Base-by-base conservation (phyloP, 2,329 filamentous ascomycete species). In the Albifimbria verrucaria region DNA sequence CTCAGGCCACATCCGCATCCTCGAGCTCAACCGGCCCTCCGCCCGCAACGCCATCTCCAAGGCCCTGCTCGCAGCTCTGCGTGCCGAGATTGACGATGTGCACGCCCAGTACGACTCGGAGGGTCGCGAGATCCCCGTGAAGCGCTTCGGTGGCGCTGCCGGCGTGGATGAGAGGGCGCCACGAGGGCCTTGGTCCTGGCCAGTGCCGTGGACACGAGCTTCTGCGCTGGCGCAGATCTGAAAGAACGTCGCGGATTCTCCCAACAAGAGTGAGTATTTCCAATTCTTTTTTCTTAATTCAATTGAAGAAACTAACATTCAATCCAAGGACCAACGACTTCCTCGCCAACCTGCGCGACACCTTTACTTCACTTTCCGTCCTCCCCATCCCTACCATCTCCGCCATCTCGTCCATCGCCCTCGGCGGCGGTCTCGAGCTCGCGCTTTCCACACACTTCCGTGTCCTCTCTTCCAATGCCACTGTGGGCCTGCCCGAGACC, bases 201-300 rank as follows among this genome's bases (percentile, higher is more conserved):
- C 11, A 95, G 90, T 65, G 90, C 90, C 41, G 81, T 90, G n/a
- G 90, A 97, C 62, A 79, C 83, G 22, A 88, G 86, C 63, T 99
- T 99, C 71, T 99, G 94, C 71, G 91, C 94, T 0, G 94, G 94
- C 36, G 94, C 94, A 4, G 94, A 99, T 68, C 73, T 99, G 64
- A 97, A 97, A 68, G 93, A 97, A 77, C 78, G 93, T 24, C 81
- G 82, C 54, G 82, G 79, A 4, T 94, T 97, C 72, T 87, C 83
- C 1, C 80, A 79, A 55, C 82, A 91, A 62, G 88, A 97, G 92
- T 96, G 70, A 56, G 83, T 72, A 32, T 2, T 22, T 5, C 55
- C 17, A 53, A 52, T 6, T 5, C 28, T 4, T n/a, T n/a, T 12
- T 9, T 22, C 17, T 21, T 52, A 4, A 2, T 9, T 20, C 15